Base-by-base conservation (phyloP, 2,329 filamentous ascomycete genomes). In the Penicillium nordicum region DNA sequence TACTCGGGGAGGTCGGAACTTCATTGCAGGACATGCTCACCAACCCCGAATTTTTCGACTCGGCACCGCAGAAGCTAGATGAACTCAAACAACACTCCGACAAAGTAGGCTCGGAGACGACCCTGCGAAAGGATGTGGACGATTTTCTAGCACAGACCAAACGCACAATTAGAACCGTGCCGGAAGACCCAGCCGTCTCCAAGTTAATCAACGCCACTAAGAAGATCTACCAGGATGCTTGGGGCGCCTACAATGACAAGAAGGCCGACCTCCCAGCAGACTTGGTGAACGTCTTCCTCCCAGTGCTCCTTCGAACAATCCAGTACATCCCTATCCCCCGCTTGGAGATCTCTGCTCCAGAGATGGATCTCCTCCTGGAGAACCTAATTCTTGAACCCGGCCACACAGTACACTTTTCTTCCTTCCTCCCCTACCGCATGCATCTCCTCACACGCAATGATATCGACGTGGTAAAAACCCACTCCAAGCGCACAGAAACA, bases 361-460 rank as follows among this genome's bases (percentile, higher is more conserved):
- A 89, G 34, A 80, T 96, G 53, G 92, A 97, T 65, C 82, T 97
- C 5, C 78, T 97, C 1, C 78, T 97, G 2, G 93, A 97, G 69
- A 97, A 96, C 62, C 79, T 97, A 32, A 88, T 97, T 57, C 81
- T 97, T 32, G 90, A 97, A 69, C 93, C 93, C 0, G 93, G 93
- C 7, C 81, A 81, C 55, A 95, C 91, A 0, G 81, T 96, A 66
- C 93, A 96, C 71, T 79, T 88, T 59, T 90, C 88, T 3, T 96
- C 92, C 0, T 97, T 97, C 78, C 80, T 97, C 1, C 93, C 93
- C 0, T 93, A 91, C 76, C 85, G 86, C 53, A 79, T 97, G 51
- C 87, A 89, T 43, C 78, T 97, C 4, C 87, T 92, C 61, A 93
- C 90, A 0, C 88, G 88, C 72, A 97, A 95, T 67, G 89, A 96